phyloP scores from a whole-genome alignment of 192 early-diverging fungal species.

The Entomortierella beljakovae region DNA sequence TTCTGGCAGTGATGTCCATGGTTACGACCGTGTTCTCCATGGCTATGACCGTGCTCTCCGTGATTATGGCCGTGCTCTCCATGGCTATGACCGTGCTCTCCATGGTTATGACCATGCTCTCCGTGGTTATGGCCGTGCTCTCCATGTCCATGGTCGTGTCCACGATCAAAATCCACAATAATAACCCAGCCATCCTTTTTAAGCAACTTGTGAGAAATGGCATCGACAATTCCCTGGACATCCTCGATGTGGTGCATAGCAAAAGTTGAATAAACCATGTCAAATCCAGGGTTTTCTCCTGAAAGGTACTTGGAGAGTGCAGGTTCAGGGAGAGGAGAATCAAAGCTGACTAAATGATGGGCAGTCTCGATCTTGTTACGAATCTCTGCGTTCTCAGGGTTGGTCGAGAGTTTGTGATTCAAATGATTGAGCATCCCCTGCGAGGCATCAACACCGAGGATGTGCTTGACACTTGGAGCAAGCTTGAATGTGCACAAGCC shows the following conservation, averaged over 20 bases:
- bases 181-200: constrained; percentile 45
- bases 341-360: constrained; percentile 24
- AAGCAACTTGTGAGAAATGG: constrained; percentile 13
- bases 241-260: constrained; percentile 49
- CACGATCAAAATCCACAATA: not conserved
- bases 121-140: not conserved
- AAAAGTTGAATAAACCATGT: constrained; percentile 35
- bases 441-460: constrained; percentile 41
- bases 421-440: constrained; percentile 30
- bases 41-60: not conserved
- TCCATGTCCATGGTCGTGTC: constrained; percentile 7
- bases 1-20: constrained; percentile 7
- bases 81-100: constrained; percentile 6
- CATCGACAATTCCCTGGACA: constrained; percentile 12
- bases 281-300: constrained; percentile 17
- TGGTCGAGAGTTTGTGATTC: constrained; percentile 26
- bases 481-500: constrained; percentile 16
- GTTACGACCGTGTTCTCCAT: not conserved
- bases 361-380: constrained; percentile 35
- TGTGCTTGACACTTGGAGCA: constrained; percentile 10
- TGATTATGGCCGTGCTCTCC: constrained; percentile 8
- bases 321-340: constrained; percentile 13
- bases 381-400: constrained; percentile 12
- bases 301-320: constrained; percentile 14
- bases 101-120: constrained; percentile 16